Conservation (phyloP, 2,329 filamentous ascomycete genomes). For the Calonectria pteridis region DNA sequence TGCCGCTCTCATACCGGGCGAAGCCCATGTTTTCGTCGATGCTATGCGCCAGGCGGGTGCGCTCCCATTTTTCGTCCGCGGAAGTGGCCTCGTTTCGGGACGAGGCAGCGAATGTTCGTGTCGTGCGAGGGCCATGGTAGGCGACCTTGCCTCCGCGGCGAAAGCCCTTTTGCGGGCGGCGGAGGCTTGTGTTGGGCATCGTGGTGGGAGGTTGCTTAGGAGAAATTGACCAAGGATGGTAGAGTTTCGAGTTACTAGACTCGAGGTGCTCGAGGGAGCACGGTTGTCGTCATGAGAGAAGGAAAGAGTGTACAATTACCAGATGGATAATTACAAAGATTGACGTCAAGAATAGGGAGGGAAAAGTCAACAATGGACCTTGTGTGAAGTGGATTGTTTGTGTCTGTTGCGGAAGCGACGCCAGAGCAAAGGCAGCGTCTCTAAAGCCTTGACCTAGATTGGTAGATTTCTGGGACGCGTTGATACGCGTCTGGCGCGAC, state of each 20-base stretch:
- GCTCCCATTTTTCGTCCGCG: conserved; percentile 92
- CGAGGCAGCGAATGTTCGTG: conserved; percentile 81
- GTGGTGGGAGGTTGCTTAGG: conserved; percentile 40
- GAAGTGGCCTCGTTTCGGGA: conserved; percentile 87
- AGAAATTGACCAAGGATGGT: background rate
- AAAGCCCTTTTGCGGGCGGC: conserved; percentile 74
- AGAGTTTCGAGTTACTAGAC: conserved; percentile 38
- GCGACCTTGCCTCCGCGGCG: conserved; percentile 76
- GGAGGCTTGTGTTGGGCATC: conserved; percentile 72
- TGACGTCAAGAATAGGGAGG: conserved; percentile 20
- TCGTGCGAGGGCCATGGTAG: conserved; percentile 77
- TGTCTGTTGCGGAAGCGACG: conserved; percentile 38
- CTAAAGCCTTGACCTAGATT: conserved; percentile 43
- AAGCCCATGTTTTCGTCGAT: conserved; percentile 98
- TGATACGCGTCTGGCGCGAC: conserved; percentile 49
- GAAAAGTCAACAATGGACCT: conserved; percentile 37
- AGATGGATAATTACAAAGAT: conserved; percentile 17
- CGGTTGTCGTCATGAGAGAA: conserved; percentile 35
- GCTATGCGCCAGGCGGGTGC: conserved; percentile 82
- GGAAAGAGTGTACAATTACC: conserved; percentile 3
- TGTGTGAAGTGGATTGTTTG: conserved; percentile 35
- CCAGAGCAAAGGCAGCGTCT: conserved; percentile 30
- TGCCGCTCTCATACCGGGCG: conserved; percentile 88
- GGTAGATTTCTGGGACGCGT: conserved; percentile 50
- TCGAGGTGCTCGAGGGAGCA: conserved; percentile 27